A percentile compares a stretch with the other conserved stretches of the same genome.
These are phyloP conservation scores for Kitagawia praeruptora DNA, from an alignment of 129 eudicot species.

Conservation along the genomic window DNA sequence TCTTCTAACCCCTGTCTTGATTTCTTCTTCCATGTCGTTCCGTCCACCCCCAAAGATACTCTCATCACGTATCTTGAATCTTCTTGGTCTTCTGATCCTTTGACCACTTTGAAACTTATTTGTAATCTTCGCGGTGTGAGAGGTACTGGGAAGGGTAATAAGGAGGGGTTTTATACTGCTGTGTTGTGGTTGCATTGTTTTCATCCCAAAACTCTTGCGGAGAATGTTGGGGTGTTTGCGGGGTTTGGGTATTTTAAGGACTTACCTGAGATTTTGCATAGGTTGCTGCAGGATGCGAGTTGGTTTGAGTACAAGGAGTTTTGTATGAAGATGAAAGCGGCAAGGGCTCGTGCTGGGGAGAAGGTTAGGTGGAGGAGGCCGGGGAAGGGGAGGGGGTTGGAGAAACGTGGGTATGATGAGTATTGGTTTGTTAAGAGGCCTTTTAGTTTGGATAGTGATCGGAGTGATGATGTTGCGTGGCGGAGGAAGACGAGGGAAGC, in stretches of 20 bases:
- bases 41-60: background rate
- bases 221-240: background rate
- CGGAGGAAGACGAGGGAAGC: background rate
- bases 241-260: slow-evolving; percentile 19
- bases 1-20: background rate
- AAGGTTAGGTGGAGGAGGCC: background rate
- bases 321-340: background rate
- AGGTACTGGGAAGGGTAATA: background rate
- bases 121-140: slow-evolving; percentile 8
- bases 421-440: background rate
- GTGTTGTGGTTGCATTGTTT: background rate
- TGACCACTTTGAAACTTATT: slow-evolving; percentile 1
- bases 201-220: slow-evolving; percentile 21
- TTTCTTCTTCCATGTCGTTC: slow-evolving; percentile 10
- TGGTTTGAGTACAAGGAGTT: background rate
- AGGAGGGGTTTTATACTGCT: background rate
- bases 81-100: background rate
- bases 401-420: background rate
- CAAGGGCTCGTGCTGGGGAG: background rate
- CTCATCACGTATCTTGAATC: background rate
- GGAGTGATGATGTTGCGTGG: background rate
- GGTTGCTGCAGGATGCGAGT: slow-evolving; percentile 9
- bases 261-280: slow-evolving; percentile 13
- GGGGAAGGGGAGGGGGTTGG: background rate
- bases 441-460: background rate